Base-by-base conservation (phyloP, 768 basidiomycete genomes). In the Trametes elegans region DNA sequence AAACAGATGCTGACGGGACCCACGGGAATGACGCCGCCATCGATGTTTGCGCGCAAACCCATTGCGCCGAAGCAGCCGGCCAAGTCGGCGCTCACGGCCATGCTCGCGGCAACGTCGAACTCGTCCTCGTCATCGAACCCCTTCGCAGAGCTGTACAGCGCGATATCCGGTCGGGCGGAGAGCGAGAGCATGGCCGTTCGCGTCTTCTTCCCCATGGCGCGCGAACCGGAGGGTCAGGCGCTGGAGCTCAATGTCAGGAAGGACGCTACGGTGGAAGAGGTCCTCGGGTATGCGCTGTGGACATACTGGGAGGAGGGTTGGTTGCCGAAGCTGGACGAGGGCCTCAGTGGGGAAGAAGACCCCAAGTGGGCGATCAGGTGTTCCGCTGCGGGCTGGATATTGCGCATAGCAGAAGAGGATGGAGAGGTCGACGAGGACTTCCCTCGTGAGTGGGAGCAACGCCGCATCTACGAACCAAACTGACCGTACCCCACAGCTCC, bases 351-450 rank as follows among this genome's bases (percentile, higher is more conserved):
- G 4, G 82, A 83, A 57, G 80, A 83, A 24, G 87, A 90, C 58
- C 78, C 81, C 29, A 83, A 79, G 63, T 76, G 81, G 71, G 73
- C 74, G 16, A 76, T 76, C 1, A 76, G 73, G 59, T 73, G 92
- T 43, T 87, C 84, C 40, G 88, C 91, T 0, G 76, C 90, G 3
- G 93, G 92, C 1, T 99, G 97, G 96, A 86, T 92, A 34, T 69
- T 99, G 72, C 76, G 93, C 55, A 93, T 98, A 50, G 90, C 93
- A 1, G 97, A 99, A 64, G 91, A 94, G 40, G 95, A 98, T 68
- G 97, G 97, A 14, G 96, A 98, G 69, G 93, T 98, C 0, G 97
- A 99, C 67, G 97, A 98, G 68, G 97, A 99, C 73, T 98, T 95
- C 66, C 97, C 96, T 21, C 90, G 95, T 96, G 68, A 63, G 90